Base-by-base conservation (phyloP, 2,329 filamentous ascomycete species). In the Amauroascus verrucosus region DNA sequence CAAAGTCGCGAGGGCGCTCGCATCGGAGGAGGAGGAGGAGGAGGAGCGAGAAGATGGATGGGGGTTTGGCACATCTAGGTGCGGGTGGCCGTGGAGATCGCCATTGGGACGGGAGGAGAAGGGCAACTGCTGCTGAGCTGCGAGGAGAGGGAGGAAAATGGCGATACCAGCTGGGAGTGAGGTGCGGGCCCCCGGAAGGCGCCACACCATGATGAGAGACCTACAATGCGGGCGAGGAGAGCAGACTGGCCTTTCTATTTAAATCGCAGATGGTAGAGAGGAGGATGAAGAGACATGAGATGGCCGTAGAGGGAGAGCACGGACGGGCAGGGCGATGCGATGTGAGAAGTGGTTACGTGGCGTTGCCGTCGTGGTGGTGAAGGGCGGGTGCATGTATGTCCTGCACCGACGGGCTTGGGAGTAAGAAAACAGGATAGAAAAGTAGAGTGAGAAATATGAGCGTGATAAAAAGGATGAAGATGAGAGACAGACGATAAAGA, bases 1-100 rank as follows among this genome's bases (percentile, higher is more conserved):
- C 80, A 90, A 85, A 86, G 89, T 93, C 81, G 86, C 85, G 79
- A 93, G 80, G 86, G 89, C 89, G 89, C 88, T 89, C 88, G 83
- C 87, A 85, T 93, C 77, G 66, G 74, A 69, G 62, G 69, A 65
- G 58, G 56, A 48, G 55, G 55, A 65, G 58, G 56, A 48, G 55
- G 55, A 14, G 9, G 26, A 30, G 26, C 9, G 26, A 55, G 41
- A 6, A 30, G 38, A 37, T 24, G 40, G 38, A 24, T 32, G 41
- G 61, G 58, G 41, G 60, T 58, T 33, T 6, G 62, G 61, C 14
- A 44, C 7, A 16, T 32, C 9, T 13, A 51, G 16, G 20, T 40
- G 28, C 13, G 41, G 28, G 13, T 41, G n/a, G n/a, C n/a, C n/a
- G n/a, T n/a, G n/a, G n/a, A n/a, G 56, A 56, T 67, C 63, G 62